Evolutionary conservation across 2,329 filamentous ascomycete species (phyloP).

Genomic region (Didymella pinodella): DNA sequence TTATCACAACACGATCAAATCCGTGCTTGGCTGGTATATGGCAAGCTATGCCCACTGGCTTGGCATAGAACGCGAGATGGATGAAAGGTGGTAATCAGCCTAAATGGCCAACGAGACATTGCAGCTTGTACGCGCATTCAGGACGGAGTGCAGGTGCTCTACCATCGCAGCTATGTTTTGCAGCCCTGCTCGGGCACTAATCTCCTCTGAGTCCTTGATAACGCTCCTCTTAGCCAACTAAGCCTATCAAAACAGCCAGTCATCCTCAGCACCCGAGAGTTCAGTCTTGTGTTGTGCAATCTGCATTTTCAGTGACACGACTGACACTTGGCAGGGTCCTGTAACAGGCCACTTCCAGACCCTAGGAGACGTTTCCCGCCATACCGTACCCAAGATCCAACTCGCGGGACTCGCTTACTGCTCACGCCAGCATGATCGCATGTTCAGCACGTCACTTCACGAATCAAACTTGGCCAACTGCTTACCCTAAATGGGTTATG

Average conservation of each 20-base stretch:
- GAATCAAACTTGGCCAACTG: not conserved
- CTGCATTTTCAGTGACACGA: not conserved
- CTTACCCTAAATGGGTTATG: not conserved
- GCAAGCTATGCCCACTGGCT: not conserved
- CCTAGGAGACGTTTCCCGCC: not conserved
- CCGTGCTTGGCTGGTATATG: not conserved
- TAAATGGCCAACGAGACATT: not conserved
- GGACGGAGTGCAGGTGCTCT: not conserved
- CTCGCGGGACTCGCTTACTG: slow-evolving; percentile 4
- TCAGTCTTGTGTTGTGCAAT: not conserved
- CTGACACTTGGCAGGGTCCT: slow-evolving; percentile 2
- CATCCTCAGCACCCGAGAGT: not conserved
- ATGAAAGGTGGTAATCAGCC: not conserved
- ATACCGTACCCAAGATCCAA: slow-evolving; percentile 1
- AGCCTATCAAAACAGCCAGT: not conserved
- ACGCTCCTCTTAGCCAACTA: not conserved
- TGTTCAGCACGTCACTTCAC: not conserved
- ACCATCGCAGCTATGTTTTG: not conserved
- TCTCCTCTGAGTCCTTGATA: not conserved
- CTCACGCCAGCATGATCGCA: slow-evolving; percentile 1
- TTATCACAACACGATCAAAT: not conserved
- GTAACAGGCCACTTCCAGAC: not conserved
- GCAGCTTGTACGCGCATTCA: not conserved
- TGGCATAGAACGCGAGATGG: not conserved
- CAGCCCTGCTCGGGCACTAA: not conserved